Conservation (phyloP, 495 filamentous ascomycete species). For the Apodospora peruviana region DNA sequence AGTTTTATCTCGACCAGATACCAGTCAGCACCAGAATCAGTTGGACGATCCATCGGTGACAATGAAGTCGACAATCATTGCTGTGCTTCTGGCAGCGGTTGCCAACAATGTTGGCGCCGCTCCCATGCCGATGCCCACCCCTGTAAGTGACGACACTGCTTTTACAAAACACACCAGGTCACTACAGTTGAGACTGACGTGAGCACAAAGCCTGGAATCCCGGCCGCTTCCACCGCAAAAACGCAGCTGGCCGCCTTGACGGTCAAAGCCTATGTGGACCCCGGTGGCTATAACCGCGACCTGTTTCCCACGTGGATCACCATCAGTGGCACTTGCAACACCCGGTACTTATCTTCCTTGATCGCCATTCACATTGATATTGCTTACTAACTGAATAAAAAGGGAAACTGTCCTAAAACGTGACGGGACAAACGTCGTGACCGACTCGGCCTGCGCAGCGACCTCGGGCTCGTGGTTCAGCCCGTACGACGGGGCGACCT, state of each 20-base stretch:
- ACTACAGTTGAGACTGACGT: no score
- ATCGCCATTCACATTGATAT: not conserved
- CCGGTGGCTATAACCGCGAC: constrained; percentile 52
- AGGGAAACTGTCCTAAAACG: constrained; percentile 65
- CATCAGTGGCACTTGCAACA: constrained; percentile 56
- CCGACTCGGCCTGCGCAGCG: constrained; percentile 46
- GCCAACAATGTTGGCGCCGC: constrained; percentile 15
- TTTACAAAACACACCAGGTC: not conserved
- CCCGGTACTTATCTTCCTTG: constrained; percentile 16
- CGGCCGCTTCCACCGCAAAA: constrained; percentile 45
- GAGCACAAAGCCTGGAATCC: constrained; percentile 57
- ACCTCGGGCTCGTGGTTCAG: constrained; percentile 58
- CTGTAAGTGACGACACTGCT: constrained; percentile 13
- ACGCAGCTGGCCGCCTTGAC: constrained; percentile 50
- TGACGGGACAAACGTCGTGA: constrained; percentile 55
- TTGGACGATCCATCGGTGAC: constrained; percentile 4
- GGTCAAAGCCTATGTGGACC: constrained; percentile 46
- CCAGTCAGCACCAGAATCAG: no score
- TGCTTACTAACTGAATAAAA: not conserved
- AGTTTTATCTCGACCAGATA: no score
- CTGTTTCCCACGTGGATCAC: constrained; percentile 66
- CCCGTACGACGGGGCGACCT: constrained; percentile 64
- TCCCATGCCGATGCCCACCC: constrained; percentile 31
- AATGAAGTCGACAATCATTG: constrained; percentile 21
- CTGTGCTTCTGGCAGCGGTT: constrained; percentile 14